Conservation (phyloP, 1,284 basidiomycete genomes). For the Puccinia novopanici region DNA sequence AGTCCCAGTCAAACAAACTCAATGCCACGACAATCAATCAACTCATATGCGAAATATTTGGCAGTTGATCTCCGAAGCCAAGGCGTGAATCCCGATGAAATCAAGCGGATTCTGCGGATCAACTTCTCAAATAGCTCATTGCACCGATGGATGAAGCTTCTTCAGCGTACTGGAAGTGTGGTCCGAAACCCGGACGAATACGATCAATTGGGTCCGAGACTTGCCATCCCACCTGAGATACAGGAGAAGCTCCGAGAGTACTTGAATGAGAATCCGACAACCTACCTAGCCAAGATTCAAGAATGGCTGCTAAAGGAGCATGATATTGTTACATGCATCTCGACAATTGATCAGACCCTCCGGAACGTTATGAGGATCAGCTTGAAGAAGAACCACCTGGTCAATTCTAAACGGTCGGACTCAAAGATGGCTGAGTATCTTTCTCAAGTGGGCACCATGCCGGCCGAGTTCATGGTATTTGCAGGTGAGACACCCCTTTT, state of each 20-base stretch:
- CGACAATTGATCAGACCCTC: background rate
- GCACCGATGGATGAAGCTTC: background rate
- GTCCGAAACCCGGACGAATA: background rate
- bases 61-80: background rate
- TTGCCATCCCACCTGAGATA: background rate
- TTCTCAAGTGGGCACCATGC: background rate
- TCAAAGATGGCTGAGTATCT: background rate
- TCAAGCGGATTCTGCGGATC: background rate
- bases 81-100: background rate
- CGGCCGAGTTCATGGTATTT: conserved; percentile 3
- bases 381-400: background rate
- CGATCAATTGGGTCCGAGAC: background rate
- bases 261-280: background rate
- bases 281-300: background rate
- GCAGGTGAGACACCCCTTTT: background rate
- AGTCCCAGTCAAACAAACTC: too few species aligned
- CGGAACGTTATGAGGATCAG: background rate
- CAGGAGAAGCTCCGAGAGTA: background rate
- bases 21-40: background rate
- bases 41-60: background rate
- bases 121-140: background rate
- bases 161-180: background rate
- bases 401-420: background rate
- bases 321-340: background rate
- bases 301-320: background rate